Evolutionary conservation across 768 basidiomycete genomes (phyloP).

Genomic region (Tricholoma saponaceum): DNA sequence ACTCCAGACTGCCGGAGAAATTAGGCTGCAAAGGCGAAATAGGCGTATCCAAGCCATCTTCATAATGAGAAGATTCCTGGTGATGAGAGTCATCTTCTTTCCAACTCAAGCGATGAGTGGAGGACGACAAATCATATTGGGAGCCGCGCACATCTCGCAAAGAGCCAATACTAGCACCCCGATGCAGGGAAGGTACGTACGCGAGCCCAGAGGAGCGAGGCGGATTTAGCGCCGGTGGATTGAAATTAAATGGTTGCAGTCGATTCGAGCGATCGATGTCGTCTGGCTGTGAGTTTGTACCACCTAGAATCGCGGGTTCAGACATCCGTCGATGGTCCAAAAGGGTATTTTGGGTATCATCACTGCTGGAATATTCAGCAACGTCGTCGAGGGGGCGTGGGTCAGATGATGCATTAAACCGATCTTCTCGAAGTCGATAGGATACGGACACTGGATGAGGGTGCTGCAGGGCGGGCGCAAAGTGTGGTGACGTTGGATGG

Average conservation of each 20-base stretch:
- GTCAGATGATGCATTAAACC: conserved; percentile 30
- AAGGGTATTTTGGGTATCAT: conserved; percentile 30
- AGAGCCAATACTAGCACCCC: conserved; percentile 41
- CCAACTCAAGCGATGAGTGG: conserved; percentile 28
- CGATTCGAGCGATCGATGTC: conserved; percentile 30
- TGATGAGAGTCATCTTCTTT: conserved; percentile 29
- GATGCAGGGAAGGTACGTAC: conserved; percentile 42
- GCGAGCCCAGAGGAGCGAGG: conserved; percentile 31
- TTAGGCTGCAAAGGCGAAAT: conserved; percentile 52
- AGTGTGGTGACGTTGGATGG: conserved; percentile 29
- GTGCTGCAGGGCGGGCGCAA: conserved; percentile 37
- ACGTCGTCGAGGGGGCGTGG: conserved; percentile 33
- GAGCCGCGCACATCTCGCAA: conserved; percentile 38
- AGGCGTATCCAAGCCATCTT: conserved; percentile 40
- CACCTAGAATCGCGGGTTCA: conserved; percentile 49
- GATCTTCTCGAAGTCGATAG: conserved; percentile 37
- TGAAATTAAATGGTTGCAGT: conserved; percentile 39
- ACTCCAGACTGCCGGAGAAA: conserved; percentile 40
- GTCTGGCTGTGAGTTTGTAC: conserved; percentile 29
- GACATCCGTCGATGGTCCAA: conserved; percentile 68
- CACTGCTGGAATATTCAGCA: conserved; percentile 31
- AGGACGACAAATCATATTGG: conserved; percentile 30
- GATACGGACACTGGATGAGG: conserved; percentile 39
- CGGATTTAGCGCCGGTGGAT: conserved; percentile 24
- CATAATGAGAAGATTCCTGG: conserved; percentile 28